These are phyloP conservation scores for Tolypocladium tundrense DNA, from an alignment of 2,329 filamentous ascomycete species.

Conservation along the genomic window DNA sequence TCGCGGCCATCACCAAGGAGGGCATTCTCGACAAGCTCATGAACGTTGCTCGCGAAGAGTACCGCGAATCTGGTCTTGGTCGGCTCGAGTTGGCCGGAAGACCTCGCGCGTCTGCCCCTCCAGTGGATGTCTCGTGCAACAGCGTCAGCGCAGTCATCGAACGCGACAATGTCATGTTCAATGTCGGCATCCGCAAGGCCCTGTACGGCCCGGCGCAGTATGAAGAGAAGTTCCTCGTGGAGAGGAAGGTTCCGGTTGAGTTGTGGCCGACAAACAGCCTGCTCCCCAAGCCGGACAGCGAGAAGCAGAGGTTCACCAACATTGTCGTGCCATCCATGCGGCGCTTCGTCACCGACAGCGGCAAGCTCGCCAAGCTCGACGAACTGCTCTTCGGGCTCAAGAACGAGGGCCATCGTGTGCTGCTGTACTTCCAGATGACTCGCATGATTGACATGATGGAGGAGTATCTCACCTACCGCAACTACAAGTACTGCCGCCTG, in stretches of 20 bases:
- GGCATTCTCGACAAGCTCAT: slow-evolving; percentile 66
- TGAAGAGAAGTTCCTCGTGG: slow-evolving; percentile 67
- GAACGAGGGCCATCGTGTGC: slow-evolving; percentile 81
- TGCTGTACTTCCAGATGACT: slow-evolving; percentile 99
- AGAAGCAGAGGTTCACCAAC: slow-evolving; percentile 78
- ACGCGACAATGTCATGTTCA: slow-evolving; percentile 69
- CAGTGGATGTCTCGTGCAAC: slow-evolving; percentile 69
- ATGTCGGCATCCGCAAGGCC: slow-evolving; percentile 59
- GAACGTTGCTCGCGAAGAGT: slow-evolving; percentile 62
- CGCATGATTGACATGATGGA: slow-evolving; percentile 99
- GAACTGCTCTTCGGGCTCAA: slow-evolving; percentile 81
- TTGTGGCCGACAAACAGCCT: slow-evolving; percentile 54
- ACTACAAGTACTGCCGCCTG: slow-evolving; percentile 96
- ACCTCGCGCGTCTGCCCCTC: slow-evolving; percentile 73
- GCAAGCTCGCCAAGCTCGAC: slow-evolving; percentile 88
- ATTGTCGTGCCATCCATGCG: slow-evolving; percentile 94
- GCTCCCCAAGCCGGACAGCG: slow-evolving; percentile 68
- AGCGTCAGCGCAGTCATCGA: slow-evolving; percentile 57
- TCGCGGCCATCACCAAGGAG: slow-evolving; percentile 60
- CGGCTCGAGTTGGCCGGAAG: slow-evolving; percentile 73
- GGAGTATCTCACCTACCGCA: slow-evolving; percentile 95
- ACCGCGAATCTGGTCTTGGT: slow-evolving; percentile 59
- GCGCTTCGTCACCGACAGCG: slow-evolving; percentile 94
- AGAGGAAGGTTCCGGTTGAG: slow-evolving; percentile 56
- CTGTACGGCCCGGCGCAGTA: slow-evolving; percentile 56